Conservation (phyloP, 106 monocot species). For the Cymbidium sinense region DNA sequence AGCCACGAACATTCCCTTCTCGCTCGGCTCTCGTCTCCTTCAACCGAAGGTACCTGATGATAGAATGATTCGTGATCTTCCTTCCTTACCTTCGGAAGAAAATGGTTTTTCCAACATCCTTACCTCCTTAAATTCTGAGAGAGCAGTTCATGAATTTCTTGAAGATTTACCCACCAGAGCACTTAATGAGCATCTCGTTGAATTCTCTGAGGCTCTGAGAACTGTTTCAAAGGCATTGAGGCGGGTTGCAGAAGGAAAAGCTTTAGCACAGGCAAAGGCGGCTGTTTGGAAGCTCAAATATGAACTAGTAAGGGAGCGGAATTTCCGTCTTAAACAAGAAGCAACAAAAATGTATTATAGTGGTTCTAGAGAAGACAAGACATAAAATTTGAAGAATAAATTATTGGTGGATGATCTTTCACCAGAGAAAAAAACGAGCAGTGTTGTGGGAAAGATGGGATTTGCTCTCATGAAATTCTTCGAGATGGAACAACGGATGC, state of each 20-base stretch:
- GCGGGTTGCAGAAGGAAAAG: slow-evolving; percentile 81
- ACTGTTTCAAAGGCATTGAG: slow-evolving; percentile 91
- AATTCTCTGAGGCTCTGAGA: slow-evolving; percentile 93
- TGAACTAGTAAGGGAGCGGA: slow-evolving; percentile 68
- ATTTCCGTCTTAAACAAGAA: slow-evolving; percentile 42
- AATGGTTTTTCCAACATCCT: slow-evolving; percentile 41
- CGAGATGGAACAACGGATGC: slow-evolving; percentile 37
- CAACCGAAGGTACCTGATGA: slow-evolving; percentile 39
- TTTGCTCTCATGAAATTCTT: slow-evolving; percentile 91
- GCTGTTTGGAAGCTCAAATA: slow-evolving; percentile 97
- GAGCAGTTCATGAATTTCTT: slow-evolving; percentile 35
- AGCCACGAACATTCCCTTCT: too few relatives aligned
- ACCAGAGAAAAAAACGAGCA: slow-evolving; percentile 27
- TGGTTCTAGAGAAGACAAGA: slow-evolving; percentile 15
- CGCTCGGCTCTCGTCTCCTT: too few relatives aligned
- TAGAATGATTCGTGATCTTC: slow-evolving; percentile 24
- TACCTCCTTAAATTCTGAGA: slow-evolving; percentile 34
- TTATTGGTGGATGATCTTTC: slow-evolving; percentile 15
- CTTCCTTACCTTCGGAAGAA: slow-evolving; percentile 20
- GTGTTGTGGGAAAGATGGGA: slow-evolving; percentile 73
- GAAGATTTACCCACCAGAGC: slow-evolving; percentile 34
- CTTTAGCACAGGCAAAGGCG: too few relatives aligned
- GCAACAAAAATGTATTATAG: slow-evolving; percentile 17
- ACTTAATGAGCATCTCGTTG: slow-evolving; percentile 82
- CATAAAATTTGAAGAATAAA: slow-evolving; percentile 20